Conservation (phyloP, 306 rosid species). For the Dryas alaskensis region DNA sequence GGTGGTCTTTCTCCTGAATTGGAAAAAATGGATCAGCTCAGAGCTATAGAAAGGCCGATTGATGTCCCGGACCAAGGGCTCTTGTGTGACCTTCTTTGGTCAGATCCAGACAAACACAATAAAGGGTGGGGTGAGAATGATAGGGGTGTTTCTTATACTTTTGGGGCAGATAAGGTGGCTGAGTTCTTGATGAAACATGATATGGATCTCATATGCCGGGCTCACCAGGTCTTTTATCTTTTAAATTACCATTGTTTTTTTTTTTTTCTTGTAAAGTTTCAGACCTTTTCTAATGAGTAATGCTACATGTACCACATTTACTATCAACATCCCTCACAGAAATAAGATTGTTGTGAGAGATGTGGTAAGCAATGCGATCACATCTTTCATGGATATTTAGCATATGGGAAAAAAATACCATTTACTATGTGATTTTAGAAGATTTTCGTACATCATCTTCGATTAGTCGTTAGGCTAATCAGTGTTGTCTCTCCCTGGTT, state of each 20-base stretch:
- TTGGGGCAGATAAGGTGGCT: conserved; percentile 69
- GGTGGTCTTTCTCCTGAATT: conserved; percentile 89
- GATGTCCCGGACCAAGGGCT: conserved; percentile 95
- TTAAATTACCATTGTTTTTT: too few species aligned
- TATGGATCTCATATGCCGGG: conserved; percentile 82
- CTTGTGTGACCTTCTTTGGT: conserved; percentile 83
- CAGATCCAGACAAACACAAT: conserved; percentile 71
- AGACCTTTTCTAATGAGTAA: neutral
- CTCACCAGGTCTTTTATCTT: conserved; percentile 59
- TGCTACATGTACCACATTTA: neutral
- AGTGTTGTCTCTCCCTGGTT: neutral
- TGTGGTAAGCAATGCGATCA: too few species aligned
- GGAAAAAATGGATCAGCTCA: conserved; percentile 53
- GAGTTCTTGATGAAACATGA: conserved; percentile 82
- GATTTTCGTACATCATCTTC: neutral
- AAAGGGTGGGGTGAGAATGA: conserved; percentile 94
- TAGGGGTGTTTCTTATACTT: conserved; percentile 87
- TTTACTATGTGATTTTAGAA: too few species aligned
- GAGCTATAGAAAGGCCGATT: conserved; percentile 64
- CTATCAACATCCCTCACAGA: neutral
- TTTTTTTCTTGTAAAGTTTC: neutral
- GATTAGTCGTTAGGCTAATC: neutral
- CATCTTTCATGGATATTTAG: neutral
- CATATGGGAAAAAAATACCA: too few species aligned
- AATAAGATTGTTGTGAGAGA: too few species aligned